Conservation (phyloP, 768 basidiomycete genomes). For the Lactarius pseudohatsudake region DNA sequence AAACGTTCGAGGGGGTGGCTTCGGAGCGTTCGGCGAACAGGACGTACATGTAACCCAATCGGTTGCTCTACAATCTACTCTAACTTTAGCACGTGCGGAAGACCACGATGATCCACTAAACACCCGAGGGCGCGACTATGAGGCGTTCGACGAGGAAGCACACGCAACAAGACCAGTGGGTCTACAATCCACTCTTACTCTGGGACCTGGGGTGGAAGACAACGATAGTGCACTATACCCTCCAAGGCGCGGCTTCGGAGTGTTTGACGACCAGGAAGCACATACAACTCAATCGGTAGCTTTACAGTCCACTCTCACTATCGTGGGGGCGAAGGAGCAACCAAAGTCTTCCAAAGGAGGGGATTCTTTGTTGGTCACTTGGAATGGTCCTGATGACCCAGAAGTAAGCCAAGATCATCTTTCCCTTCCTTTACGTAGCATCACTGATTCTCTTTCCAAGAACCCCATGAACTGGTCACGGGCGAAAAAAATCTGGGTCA, state of each 20-base stretch:
- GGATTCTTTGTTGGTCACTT: conserved; percentile 31
- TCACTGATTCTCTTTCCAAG: conserved; percentile 7
- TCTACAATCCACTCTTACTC: background rate
- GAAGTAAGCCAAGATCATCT: conserved; percentile 18
- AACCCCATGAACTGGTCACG: conserved; percentile 35
- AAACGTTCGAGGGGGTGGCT: background rate
- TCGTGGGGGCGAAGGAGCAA: background rate
- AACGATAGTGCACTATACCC: conserved; percentile 9
- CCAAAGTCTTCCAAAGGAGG: conserved; percentile 1
- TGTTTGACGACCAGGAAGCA: conserved; percentile 8
- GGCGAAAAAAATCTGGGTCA: conserved; percentile 35
- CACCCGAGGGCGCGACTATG: background rate
- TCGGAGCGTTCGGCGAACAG: conserved; percentile 1
- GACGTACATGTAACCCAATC: background rate
- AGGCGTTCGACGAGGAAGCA: conserved; percentile 3
- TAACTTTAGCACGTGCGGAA: background rate
- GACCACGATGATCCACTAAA: conserved; percentile 15
- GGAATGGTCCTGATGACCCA: conserved; percentile 31
- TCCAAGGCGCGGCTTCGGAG: background rate
- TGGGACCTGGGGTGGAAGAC: background rate
- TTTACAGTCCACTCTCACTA: conserved; percentile 3
- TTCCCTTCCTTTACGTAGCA: background rate
- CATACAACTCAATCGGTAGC: background rate
- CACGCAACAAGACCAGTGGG: background rate
- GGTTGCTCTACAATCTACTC: background rate